A percentile compares a stretch with the other conserved stretches of the same genome.
Evolutionary conservation across 2,329 filamentous ascomycete genomes (phyloP).

Genomic region (Ilyonectria robusta): DNA sequence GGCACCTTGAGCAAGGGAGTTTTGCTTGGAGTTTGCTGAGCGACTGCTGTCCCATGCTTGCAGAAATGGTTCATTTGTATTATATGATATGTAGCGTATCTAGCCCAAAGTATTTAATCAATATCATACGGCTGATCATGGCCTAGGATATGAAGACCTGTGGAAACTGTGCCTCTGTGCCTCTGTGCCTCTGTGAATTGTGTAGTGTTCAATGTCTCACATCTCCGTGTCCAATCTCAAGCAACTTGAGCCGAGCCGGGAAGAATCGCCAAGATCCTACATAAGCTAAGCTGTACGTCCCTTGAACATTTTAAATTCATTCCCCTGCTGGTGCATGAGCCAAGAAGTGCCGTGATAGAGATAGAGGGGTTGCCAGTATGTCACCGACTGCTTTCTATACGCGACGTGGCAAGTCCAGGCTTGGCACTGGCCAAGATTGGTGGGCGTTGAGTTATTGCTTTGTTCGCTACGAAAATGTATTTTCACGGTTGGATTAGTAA

Average conservation of each 20-base stretch:
- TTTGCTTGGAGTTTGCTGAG: slow-evolving; percentile 28
- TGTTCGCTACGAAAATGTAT: not conserved
- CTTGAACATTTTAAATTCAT: too few relatives aligned
- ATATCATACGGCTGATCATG: not conserved
- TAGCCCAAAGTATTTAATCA: slow-evolving; percentile 17
- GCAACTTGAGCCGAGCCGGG: not conserved
- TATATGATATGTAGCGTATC: slow-evolving; percentile 26
- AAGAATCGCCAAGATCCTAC: not conserved
- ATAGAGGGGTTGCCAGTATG: slow-evolving; percentile 1
- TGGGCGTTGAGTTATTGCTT: too few relatives aligned
- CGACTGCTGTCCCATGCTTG: slow-evolving; percentile 17
- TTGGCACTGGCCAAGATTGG: not conserved
- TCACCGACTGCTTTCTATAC: slow-evolving; percentile 5
- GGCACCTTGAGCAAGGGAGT: not conserved
- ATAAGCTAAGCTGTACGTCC: not conserved
- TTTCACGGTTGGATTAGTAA: not conserved
- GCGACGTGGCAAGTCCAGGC: not conserved
- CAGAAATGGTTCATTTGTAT: slow-evolving; percentile 33
- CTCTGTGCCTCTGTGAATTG: not conserved
- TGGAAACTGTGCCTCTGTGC: not conserved
- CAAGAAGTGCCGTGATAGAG: not conserved
- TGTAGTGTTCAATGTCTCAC: not conserved
- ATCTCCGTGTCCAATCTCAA: not conserved
- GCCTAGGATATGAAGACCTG: not conserved
- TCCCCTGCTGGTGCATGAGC: not conserved